Base-by-base conservation (phyloP, 257 asterid genomes). In the Petunia secreta region DNA sequence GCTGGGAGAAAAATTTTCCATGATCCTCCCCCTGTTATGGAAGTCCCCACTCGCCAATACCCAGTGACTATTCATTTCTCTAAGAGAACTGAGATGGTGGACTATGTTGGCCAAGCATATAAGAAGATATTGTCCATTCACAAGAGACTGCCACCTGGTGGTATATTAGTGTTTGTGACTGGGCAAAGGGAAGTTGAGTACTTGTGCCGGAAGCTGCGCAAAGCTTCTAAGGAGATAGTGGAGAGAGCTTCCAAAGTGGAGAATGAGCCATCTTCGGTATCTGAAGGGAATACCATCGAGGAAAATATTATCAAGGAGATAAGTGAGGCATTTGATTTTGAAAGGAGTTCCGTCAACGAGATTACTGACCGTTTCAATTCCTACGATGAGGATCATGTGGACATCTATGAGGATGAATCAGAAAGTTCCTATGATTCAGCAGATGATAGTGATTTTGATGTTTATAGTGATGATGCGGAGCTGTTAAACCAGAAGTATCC, bases 151-250 rank as follows among this genome's bases (percentile, higher is more conserved):
- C 98, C 99, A 55, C 89, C 97, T 68, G 99, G 99, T 16, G 99
- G 99, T 63, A 89, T 92, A 86, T 97, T 95, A 81, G 97, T 95
- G 67, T 95, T 95, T 83, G 95, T 95, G 59, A 95, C 99, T 40
- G 99, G 99, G 53, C 98, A 89, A 87, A 85, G 92, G 84, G 99
- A 95, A 87, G 97, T 95, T 43, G 98, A 93, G 78, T 89, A 83
- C 87, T 91, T 93, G 73, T 92, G 98, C 85, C 87, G 74, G 86
- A 93, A 85, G 87, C 81, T 95, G 69, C 89, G 92, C 25, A 86
- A 86, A 80, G 88, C 90, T 80, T 95, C 97, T 80, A 86, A 38
- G 73, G 87, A 84, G 83, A 87, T 91, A 52, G 87, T 57, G 78
- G 85, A 86, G 54, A 84, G 75, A 39, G 85, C 25, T 84, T 83